phyloP scores from a whole-genome alignment of 2,329 filamentous ascomycete genomes.

The Xylariales sp. region DNA sequence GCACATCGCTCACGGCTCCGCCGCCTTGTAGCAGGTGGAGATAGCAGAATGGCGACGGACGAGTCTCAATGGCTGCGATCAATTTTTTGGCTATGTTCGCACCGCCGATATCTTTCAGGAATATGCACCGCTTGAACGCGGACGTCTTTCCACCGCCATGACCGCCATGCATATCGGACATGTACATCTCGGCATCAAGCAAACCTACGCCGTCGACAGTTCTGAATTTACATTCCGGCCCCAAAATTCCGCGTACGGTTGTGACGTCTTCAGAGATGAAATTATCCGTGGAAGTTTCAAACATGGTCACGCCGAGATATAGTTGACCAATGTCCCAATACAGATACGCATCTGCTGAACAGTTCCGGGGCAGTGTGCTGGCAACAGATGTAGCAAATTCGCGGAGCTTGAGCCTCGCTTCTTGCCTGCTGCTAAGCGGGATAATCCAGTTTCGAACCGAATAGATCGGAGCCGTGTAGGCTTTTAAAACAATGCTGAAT shows the following conservation, averaged over 20 bases:
- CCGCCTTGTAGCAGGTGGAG: slow-evolving; percentile 59
- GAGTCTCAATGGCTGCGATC: slow-evolving; percentile 37
- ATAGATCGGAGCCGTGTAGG: slow-evolving; percentile 37
- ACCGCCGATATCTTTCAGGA: slow-evolving; percentile 44
- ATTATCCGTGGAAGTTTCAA: slow-evolving; percentile 31
- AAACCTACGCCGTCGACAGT: slow-evolving; percentile 42
- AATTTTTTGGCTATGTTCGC: slow-evolving; percentile 30
- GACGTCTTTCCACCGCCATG: slow-evolving; percentile 56
- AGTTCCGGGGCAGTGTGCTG: slow-evolving; percentile 31
- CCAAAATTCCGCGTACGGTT: slow-evolving; percentile 21
- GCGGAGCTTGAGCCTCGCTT: slow-evolving; percentile 30
- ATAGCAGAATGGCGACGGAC: slow-evolving; percentile 53
- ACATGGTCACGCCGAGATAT: slow-evolving; percentile 47
- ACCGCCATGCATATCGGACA: slow-evolving; percentile 55
- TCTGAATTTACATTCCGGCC: slow-evolving; percentile 25
- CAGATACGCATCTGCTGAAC: slow-evolving; percentile 52
- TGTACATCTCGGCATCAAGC: slow-evolving; percentile 58
- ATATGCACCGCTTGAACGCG: slow-evolving; percentile 61
- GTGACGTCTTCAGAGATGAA: slow-evolving; percentile 9
- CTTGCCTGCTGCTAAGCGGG: slow-evolving; percentile 21
- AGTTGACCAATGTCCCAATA: slow-evolving; percentile 42
- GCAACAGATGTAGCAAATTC: slow-evolving; percentile 35
- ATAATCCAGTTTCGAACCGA: slow-evolving; percentile 34
- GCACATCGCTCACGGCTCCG: slow-evolving; percentile 41
- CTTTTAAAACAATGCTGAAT: slow-evolving; percentile 46